Evolutionary conservation across 768 basidiomycete genomes (phyloP), one percentile per base, ranked within the genome.

Genomic region (Panaeolus papilionaceus): DNA sequence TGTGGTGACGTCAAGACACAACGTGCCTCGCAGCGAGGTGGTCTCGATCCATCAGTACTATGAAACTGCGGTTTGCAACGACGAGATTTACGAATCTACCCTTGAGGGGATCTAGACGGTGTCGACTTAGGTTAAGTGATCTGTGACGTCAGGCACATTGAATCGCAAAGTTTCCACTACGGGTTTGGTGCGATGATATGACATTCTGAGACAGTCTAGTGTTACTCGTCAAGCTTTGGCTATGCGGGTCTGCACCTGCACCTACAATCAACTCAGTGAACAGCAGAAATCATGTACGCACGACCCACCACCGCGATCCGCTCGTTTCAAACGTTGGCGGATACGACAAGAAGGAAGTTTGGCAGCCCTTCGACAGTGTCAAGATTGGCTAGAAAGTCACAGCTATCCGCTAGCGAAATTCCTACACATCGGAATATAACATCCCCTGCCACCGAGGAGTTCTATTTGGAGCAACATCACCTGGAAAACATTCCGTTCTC

Each of bases 11-110:
- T 58, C 54, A 58, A 18, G 28, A 14, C n/a, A 49, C 47, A 58
- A 58, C 54, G 54, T 58, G 54, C 28, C 8, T 28, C 28, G 54
- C 26, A 58, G 54, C 54, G 54, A 58, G 54, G 28, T 51, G n/a
- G 47, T 58, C 28, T 58, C 33, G 26, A 33, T 58, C 54, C 33
- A 33, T 18, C 3, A 26, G 26, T n/a, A 58, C 3, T 11, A 16
- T 58, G 6, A 51, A 37, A 28, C 54, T 58, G 54, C 54, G 54
- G 11, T 23, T 14, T 58, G 16, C 26, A 16, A 14, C 54, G 54
- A 3, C 54, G 26, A 58, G 4, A 33, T 33, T 33, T 33, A 33
- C 33, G 33, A 4, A n/a, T 23, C 26, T 11, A 16, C 14, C 6
- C 33, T 28, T 33, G 54, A 58, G 33, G 14, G 8, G 7, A 58